Evolutionary conservation across 179 eudicot species (phyloP).

Genomic region (Silene noctiflora): DNA sequence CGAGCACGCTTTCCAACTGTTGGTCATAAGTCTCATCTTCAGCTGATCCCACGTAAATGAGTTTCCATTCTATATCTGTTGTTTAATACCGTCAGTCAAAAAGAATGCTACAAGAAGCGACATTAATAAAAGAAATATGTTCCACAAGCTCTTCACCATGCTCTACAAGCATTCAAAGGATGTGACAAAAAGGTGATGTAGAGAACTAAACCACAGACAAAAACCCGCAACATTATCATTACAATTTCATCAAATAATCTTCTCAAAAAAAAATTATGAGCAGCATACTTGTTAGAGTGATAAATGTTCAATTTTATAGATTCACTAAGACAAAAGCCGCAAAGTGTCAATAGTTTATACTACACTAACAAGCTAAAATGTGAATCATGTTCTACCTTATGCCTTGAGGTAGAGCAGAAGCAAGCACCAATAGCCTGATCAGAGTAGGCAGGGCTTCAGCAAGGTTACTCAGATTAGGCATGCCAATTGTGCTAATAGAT

Average conservation of each 20-base stretch:
- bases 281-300: too few relatives aligned
- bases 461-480: too few relatives aligned
- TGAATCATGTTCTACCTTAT: too few relatives aligned
- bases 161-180: background rate
- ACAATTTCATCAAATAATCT: background rate
- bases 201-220: background rate
- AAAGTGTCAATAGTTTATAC: too few relatives aligned
- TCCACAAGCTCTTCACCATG: background rate
- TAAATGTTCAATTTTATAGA: too few relatives aligned
- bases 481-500: too few relatives aligned
- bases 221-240: background rate
- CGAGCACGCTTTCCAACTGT: slow-evolving; percentile 82
- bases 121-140: background rate
- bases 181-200: background rate
- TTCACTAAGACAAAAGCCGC: background rate
- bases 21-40: slow-evolving; percentile 97
- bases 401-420: too few relatives aligned
- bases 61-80: slow-evolving; percentile 91
- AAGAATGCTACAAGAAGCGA: background rate
- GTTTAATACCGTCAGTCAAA: slow-evolving; percentile 1
- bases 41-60: slow-evolving; percentile 85
- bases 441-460: too few relatives aligned
- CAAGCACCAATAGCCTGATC: too few relatives aligned
- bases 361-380: too few relatives aligned
- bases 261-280: too few relatives aligned